Conservation (phyloP, 176 grass and related monocot species). For the Calamus simplicifolius region DNA sequence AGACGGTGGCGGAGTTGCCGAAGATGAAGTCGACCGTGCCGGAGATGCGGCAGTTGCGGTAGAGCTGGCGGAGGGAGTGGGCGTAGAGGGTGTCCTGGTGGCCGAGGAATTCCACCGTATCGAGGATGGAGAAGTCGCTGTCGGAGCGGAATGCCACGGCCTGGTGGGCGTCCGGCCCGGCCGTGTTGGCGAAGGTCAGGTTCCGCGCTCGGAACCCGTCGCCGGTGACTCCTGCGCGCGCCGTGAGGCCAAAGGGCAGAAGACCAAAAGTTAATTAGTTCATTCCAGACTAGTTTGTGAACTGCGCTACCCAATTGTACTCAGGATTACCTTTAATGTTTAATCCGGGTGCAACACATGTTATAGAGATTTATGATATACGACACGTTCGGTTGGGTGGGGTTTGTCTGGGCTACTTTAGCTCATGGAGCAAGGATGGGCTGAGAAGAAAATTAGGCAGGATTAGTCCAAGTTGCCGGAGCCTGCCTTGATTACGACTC, state of each 20-base stretch:
- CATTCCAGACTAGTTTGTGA: no score
- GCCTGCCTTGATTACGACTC: no score
- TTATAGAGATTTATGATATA: no score
- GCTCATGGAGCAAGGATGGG: no score
- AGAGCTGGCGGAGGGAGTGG: constrained; percentile 74
- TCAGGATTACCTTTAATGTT: no score
- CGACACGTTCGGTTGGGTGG: no score
- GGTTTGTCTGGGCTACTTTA: no score
- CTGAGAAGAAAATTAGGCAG: no score
- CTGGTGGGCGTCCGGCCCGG: constrained; percentile 86
- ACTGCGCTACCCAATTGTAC: no score
- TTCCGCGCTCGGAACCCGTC: constrained; percentile 89
- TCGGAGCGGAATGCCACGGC: constrained; percentile 83
- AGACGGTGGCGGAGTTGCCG: constrained; percentile 76
- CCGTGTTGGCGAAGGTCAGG: constrained; percentile 88
- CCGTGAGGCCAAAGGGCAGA: neutral
- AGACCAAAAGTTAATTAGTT: no score
- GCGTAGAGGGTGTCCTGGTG: constrained; percentile 97
- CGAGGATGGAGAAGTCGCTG: constrained; percentile 69
- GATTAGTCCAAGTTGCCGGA: no score
- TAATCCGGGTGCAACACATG: no score
- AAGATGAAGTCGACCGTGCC: constrained; percentile 98
- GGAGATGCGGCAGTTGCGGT: constrained; percentile 70
- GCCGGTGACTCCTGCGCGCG: constrained; percentile 41
- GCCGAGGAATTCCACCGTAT: constrained; percentile 62